These are phyloP conservation scores for Adansonia rubrostipa DNA, from an alignment of 441 rosid genomes.

Conservation along the genomic window DNA sequence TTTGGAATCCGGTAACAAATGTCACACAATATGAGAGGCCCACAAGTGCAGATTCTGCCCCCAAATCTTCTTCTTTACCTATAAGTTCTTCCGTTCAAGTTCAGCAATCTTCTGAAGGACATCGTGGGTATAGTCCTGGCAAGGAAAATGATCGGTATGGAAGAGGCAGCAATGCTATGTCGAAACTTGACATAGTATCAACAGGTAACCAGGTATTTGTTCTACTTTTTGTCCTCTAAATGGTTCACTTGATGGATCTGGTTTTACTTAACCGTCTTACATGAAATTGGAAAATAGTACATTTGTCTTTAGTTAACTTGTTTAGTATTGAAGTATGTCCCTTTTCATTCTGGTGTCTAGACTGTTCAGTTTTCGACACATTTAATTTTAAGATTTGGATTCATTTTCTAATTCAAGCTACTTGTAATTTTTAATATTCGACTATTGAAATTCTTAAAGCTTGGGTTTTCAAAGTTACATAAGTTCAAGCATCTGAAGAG, in stretches of 20 bases:
- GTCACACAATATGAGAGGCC: conserved; percentile 83
- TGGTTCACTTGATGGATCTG: background rate
- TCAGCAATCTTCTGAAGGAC: conserved; percentile 45
- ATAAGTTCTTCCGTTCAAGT: conserved; percentile 61
- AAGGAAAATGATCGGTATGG: conserved; percentile 51
- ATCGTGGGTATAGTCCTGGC: conserved; percentile 43
- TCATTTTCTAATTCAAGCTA: background rate
- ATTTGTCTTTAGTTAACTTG: background rate
- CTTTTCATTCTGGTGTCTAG: background rate
- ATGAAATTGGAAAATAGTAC: background rate
- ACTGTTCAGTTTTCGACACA: background rate
- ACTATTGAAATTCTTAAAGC: background rate
- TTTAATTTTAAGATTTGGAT: conserved; percentile 1
- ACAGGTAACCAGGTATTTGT: conserved; percentile 50
- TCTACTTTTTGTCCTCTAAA: conserved; percentile 17
- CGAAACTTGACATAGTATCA: conserved; percentile 42
- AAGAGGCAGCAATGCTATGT: conserved; percentile 41
- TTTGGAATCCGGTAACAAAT: conserved; percentile 81
- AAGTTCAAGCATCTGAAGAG: conserved; percentile 19
- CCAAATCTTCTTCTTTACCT: conserved; percentile 43
- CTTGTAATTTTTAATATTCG: background rate
- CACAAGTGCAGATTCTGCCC: conserved; percentile 20
- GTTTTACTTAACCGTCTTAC: background rate
- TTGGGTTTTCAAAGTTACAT: background rate
- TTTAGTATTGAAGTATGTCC: background rate